Evolutionary conservation across 352 stramenopile genomes (phyloP).

Genomic region (Phytophthora citrophthora): DNA sequence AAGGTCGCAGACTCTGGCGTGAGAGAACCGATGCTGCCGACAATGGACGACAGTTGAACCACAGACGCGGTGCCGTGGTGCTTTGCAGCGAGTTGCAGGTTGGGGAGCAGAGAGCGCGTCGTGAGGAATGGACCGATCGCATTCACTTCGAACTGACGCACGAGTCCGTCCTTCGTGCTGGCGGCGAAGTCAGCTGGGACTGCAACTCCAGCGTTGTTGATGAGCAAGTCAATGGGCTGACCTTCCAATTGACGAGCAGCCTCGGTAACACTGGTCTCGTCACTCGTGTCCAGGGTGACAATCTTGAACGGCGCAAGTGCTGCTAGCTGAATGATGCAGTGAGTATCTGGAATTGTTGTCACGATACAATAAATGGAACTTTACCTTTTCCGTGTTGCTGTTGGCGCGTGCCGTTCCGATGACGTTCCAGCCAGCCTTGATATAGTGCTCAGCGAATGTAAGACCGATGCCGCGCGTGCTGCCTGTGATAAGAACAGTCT

Average conservation of each 20-base stretch:
- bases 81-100: conserved; percentile 41
- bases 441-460: conserved; percentile 38
- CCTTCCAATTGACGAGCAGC: conserved; percentile 38
- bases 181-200: conserved; percentile 24
- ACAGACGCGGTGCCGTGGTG: conserved; percentile 43
- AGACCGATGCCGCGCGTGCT: conserved; percentile 41
- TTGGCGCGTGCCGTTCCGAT: conserved; percentile 11
- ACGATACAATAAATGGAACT: no score
- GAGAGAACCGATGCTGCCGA: conserved; percentile 47
- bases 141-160: conserved; percentile 34
- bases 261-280: conserved; percentile 44
- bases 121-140: conserved; percentile 44
- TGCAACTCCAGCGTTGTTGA: conserved; percentile 64
- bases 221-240: conserved; percentile 52
- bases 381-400: conserved; percentile 14
- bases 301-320: conserved; percentile 40
- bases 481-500: conserved; percentile 19
- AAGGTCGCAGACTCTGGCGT: background rate
- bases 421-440: conserved; percentile 20
- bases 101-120: conserved; percentile 43
- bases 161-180: conserved; percentile 40
- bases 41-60: conserved; percentile 45
- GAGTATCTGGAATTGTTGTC: background rate
- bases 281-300: conserved; percentile 40
- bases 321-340: conserved; percentile 5